Evolutionary conservation across 345 rosid genomes (phyloP).

Genomic region (Acer saccharum): DNA sequence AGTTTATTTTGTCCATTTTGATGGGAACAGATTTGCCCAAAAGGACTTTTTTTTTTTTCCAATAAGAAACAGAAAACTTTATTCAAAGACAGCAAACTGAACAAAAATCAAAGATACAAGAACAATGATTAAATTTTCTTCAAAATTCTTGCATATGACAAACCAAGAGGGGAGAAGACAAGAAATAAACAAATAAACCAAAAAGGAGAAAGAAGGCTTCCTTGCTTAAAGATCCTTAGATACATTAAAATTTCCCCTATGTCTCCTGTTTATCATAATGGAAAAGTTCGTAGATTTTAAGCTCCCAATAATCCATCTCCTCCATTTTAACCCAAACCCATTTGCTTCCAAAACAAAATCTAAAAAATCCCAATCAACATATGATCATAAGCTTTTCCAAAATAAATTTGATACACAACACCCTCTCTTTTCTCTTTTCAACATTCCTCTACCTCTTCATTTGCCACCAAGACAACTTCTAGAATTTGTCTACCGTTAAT

Average conservation of each 20-base stretch:
- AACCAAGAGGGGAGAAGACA: background rate
- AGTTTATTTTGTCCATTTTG: slow-evolving; percentile 5
- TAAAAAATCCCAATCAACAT: background rate
- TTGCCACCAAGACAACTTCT: background rate
- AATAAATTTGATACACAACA: background rate
- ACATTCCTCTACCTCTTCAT: background rate
- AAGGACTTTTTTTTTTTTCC: background rate
- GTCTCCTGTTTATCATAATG: background rate
- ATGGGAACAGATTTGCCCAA: background rate
- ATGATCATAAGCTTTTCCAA: background rate
- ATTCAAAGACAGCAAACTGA: background rate
- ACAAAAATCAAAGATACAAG: background rate
- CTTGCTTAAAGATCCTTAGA: background rate
- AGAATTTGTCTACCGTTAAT: background rate
- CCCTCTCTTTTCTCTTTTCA: no score
- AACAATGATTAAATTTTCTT: background rate
- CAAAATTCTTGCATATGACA: background rate
- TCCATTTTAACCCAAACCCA: background rate
- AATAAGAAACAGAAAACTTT: background rate
- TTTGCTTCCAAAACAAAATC: background rate
- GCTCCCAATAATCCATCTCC: background rate
- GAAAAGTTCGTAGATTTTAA: background rate
- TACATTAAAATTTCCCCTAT: background rate
- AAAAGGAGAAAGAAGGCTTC: background rate
- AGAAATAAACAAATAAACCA: background rate